phyloP scores from a whole-genome alignment of 1,284 basidiomycete species.

The Cutaneotrichosporon curvatum region DNA sequence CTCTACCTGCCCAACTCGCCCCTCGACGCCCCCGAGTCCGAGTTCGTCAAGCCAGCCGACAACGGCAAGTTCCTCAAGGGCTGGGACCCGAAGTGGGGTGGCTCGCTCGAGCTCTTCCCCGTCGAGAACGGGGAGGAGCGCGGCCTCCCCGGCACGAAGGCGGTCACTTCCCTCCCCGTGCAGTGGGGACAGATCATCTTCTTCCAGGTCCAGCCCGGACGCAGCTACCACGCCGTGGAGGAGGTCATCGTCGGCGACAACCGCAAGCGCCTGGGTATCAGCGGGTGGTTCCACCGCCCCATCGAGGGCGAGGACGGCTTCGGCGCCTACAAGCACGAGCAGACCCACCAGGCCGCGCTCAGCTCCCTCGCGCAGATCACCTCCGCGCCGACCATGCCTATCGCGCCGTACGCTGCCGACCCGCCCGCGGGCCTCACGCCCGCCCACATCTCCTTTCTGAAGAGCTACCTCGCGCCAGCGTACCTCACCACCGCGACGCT shows the following conservation, averaged over 20 bases:
- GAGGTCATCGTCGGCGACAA: constrained; percentile 83
- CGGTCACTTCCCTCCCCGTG: constrained; percentile 34
- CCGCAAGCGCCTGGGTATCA: constrained; percentile 73
- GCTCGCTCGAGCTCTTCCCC: constrained; percentile 92
- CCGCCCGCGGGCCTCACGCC: constrained; percentile 53
- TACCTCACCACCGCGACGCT: constrained; percentile 81
- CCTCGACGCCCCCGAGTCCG: constrained; percentile 48
- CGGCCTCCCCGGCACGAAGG: constrained; percentile 40
- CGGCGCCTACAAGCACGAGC: constrained; percentile 54
- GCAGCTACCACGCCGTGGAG: constrained; percentile 94
- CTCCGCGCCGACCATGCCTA: constrained; percentile 53
- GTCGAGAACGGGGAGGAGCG: constrained; percentile 44
- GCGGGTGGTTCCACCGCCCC: constrained; percentile 93
- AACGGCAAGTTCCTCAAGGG: constrained; percentile 45
- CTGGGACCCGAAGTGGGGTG: constrained; percentile 80
- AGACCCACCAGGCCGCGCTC: constrained; percentile 63
- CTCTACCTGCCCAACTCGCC: constrained; percentile 89
- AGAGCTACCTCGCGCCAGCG: constrained; percentile 78
- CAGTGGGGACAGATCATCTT: constrained; percentile 97
- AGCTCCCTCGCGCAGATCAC: constrained; percentile 47
- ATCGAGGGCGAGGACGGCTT: constrained; percentile 87
- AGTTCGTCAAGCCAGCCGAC: constrained; percentile 23
- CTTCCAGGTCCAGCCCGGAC: constrained; percentile 70
- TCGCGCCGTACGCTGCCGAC: constrained; percentile 36
- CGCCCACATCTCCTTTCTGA: constrained; percentile 62